Base-by-base conservation (phyloP, 2,329 filamentous ascomycete genomes). In the Pseudonectria foliicola region DNA sequence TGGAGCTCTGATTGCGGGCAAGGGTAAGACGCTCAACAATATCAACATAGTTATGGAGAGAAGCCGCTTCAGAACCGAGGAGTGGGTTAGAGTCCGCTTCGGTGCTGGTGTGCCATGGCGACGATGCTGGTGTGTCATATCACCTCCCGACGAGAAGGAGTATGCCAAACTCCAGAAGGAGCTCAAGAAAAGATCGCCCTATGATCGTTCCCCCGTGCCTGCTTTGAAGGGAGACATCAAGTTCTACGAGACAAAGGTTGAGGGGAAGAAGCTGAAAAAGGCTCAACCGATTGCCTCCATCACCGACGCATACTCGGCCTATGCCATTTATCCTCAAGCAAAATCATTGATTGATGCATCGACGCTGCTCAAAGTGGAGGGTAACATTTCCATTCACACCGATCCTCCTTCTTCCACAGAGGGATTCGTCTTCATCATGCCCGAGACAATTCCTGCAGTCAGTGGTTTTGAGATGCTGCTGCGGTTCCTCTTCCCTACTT, bases 351-450 rank as follows among this genome's bases (percentile, higher is more conserved):
- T 98, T 38, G 89, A 98, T 48, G 85, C 90, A 39, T 96, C 92
- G 1, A 95, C 90, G 0, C 66, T 98, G 40, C 75, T 96, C 44
- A 98, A 98, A 61, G 75, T 98, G 18, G 92, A 98, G 62, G 92
- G 89, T 8, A 78, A 79, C 43, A 87, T 98, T 41, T 88, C 84
- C 0, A 85, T 95, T 26, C 88, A 95, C 61, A 82, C 82, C 1
- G 75, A 80, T 10, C 80, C 85, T 7, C 79, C 86, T 15, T 81
- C 82, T 0, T 78, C 79, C 3, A 84, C 83, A 0, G 92, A 98
- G 57, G 92, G 92, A 0, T 95, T 95, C 51, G 86, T 98, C 4
- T 98, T 98, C 54, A 81, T 96, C 48, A 95, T 98, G 89, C 92
- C 92, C 4, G 92, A 98, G 59, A 77, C 83, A 2, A 87, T 86